A percentile compares a stretch with the other conserved stretches of the same genome.
phyloP scores from a whole-genome alignment of 257 asterid genomes.

The Solanum piurae region DNA sequence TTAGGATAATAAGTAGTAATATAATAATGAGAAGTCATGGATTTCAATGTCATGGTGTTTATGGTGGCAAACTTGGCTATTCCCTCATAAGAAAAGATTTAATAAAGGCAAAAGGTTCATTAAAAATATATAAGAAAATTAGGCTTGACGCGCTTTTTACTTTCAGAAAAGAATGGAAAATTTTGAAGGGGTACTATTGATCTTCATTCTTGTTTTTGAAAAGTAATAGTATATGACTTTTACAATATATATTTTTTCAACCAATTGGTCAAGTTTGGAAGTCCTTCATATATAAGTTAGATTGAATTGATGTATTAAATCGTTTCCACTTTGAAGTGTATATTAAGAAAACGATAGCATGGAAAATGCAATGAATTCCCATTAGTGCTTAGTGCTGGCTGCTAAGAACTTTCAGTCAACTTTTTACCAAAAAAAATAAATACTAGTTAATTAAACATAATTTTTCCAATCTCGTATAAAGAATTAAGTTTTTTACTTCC shows the following conservation, averaged over 20 bases:
- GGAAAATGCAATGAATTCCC: background rate
- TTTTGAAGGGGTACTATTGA: background rate
- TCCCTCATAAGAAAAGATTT: background rate
- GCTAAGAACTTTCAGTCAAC: background rate
- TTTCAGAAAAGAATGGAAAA: background rate
- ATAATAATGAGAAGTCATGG: background rate
- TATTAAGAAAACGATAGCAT: background rate
- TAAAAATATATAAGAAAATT: background rate
- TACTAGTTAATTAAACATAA: too few species aligned
- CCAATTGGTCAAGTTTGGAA: background rate
- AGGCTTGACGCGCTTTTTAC: background rate
- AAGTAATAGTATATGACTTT: background rate
- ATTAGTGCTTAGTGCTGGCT: background rate
- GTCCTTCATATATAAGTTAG: background rate
- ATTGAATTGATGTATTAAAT: background rate
- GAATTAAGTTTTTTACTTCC: too few species aligned
- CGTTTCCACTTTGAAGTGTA: background rate
- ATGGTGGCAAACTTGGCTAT: background rate
- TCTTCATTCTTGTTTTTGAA: background rate
- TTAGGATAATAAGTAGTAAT: background rate
- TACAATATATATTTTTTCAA: background rate
- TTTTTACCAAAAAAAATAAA: background rate
- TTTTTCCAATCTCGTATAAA: background rate
- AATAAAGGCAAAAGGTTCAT: background rate
- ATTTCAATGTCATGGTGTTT: background rate